Evolutionary conservation across 345 rosid species (phyloP).

Genomic region (Dimocarpus longan): DNA sequence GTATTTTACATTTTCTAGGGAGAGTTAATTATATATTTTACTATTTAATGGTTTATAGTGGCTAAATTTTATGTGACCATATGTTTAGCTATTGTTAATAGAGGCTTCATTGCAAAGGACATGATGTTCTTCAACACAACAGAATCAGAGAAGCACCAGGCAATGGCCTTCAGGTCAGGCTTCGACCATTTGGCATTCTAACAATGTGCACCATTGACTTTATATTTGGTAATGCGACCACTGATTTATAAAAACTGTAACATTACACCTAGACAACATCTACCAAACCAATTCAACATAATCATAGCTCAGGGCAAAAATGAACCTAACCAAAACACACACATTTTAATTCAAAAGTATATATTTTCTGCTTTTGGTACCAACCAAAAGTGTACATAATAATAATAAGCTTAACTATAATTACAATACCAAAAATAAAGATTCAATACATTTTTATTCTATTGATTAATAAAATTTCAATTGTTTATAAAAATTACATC

Average conservation of each 20-base stretch:
- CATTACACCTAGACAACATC: slow-evolving; percentile 70
- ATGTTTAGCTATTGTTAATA: slow-evolving; percentile 47
- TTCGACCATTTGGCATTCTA: slow-evolving; percentile 65
- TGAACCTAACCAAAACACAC: slow-evolving; percentile 66
- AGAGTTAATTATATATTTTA: too few species aligned
- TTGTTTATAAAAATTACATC: too few species aligned
- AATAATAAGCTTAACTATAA: too few species aligned
- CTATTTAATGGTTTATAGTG: not conserved
- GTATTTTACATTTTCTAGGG: too few species aligned
- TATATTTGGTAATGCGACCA: slow-evolving; percentile 78
- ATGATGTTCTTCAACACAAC: slow-evolving; percentile 70
- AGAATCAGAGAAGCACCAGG: slow-evolving; percentile 33
- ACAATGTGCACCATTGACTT: slow-evolving; percentile 70
- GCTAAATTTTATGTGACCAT: slow-evolving; percentile 24
- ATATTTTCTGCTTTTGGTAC: slow-evolving; percentile 27
- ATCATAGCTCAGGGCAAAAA: slow-evolving; percentile 89
- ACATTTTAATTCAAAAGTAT: slow-evolving; percentile 69
- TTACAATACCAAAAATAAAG: too few species aligned
- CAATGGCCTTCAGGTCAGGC: slow-evolving; percentile 66
- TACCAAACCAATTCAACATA: slow-evolving; percentile 65
- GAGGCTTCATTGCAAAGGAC: slow-evolving; percentile 62
- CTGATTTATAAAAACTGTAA: slow-evolving; percentile 66
- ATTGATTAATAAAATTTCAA: too few species aligned
- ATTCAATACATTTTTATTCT: too few species aligned
- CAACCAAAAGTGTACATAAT: not conserved